Conservation (phyloP, 108 stramenopile genomes). For the Cyclotella sp. region DNA sequence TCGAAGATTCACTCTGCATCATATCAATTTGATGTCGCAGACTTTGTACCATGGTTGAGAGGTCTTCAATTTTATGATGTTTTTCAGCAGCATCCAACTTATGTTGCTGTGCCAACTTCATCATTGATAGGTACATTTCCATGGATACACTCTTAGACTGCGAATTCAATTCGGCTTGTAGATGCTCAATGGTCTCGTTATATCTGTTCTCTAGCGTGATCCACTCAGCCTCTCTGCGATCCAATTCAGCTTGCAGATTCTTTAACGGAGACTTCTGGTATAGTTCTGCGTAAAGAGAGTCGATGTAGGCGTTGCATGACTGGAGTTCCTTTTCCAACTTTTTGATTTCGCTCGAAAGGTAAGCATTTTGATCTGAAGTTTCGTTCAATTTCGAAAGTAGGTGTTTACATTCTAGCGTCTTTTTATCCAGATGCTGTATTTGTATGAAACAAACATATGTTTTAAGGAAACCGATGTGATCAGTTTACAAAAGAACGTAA, state of each 20-base stretch:
- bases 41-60: background rate
- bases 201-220: slow-evolving; percentile 22
- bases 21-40: slow-evolving; percentile 26
- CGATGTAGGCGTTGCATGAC: slow-evolving; percentile 35
- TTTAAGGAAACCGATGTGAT: background rate
- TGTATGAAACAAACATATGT: background rate
- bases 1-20: slow-evolving; percentile 1
- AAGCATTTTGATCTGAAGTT: slow-evolving; percentile 21
- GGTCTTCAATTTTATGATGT: slow-evolving; percentile 22
- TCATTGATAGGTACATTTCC: slow-evolving; percentile 30
- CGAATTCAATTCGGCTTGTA: slow-evolving; percentile 26
- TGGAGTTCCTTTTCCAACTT: slow-evolving; percentile 27
- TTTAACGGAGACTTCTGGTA: slow-evolving; percentile 10
- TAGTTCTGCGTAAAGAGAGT: slow-evolving; percentile 24
- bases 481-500: too few relatives aligned
- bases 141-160: slow-evolving; percentile 25
- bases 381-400: background rate
- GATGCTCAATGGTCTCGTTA: slow-evolving; percentile 20
- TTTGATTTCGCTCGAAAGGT: slow-evolving; percentile 17
- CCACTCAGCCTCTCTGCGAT: slow-evolving; percentile 30
- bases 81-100: slow-evolving; percentile 27
- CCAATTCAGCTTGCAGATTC: slow-evolving; percentile 18
- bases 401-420: slow-evolving; percentile 26
- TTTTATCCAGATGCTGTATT: slow-evolving; percentile 20
- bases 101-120: slow-evolving; percentile 28